A percentile compares a stretch with the other conserved stretches of the same genome.
Conservation (phyloP, 306 rosid genomes). For the Prosopis cineraria region DNA sequence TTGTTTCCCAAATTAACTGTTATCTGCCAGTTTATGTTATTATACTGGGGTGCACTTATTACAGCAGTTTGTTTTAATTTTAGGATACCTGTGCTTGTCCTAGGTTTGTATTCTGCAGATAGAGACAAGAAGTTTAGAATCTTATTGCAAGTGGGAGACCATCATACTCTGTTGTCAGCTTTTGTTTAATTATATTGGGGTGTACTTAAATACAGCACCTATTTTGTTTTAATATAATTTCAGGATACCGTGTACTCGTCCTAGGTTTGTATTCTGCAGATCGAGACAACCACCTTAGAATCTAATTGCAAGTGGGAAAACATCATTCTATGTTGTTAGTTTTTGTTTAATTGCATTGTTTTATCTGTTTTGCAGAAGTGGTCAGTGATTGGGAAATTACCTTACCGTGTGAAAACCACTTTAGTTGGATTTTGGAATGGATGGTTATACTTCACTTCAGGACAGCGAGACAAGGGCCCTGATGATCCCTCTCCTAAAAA, state of each 20-base stretch:
- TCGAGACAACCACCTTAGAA: neutral
- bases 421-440: conserved; percentile 88
- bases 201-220: neutral
- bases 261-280: conserved; percentile 7
- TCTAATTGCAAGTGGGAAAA: conserved; percentile 19
- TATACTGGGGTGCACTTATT: neutral
- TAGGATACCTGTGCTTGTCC: conserved; percentile 11
- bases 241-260: conserved; percentile 10
- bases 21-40: neutral
- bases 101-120: neutral
- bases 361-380: conserved; percentile 65
- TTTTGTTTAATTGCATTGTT: conserved; percentile 29
- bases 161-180: conserved; percentile 19
- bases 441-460: conserved; percentile 91
- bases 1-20: neutral
- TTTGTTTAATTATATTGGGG: conserved; percentile 25
- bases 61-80: conserved; percentile 17
- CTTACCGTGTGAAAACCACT: conserved; percentile 88
- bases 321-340: conserved; percentile 14
- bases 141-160: conserved; percentile 17
- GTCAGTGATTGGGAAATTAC: conserved; percentile 86
- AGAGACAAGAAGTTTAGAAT: neutral
- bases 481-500: conserved; percentile 85
- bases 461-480: conserved; percentile 88
- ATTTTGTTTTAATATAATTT: conserved; percentile 24